A percentile compares a stretch with the other conserved stretches of the same genome.
phyloP scores from a whole-genome alignment of 352 stramenopile genomes.

The Blastocystis sp. region DNA sequence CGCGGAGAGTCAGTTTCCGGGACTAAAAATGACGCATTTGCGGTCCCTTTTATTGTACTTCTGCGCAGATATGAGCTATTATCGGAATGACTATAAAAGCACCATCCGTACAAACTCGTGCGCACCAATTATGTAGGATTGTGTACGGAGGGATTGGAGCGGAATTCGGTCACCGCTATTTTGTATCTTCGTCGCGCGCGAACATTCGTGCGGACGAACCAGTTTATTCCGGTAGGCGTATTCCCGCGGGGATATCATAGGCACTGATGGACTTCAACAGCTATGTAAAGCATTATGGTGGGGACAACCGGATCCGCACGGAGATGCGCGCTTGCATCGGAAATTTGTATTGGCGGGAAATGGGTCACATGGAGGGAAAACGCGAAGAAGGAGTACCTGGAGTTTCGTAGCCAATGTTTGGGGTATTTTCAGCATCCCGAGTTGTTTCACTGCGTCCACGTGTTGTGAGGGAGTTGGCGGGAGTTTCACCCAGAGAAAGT shows the following conservation, averaged over 20 bases:
- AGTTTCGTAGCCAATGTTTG: neutral
- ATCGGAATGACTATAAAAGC: neutral
- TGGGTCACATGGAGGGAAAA: neutral
- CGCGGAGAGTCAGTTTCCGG: neutral
- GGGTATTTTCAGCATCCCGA: neutral
- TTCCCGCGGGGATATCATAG: neutral
- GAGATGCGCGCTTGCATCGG: neutral
- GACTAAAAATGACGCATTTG: neutral
- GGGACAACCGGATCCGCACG: neutral
- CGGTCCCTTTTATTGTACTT: neutral
- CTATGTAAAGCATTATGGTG: neutral
- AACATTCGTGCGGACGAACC: neutral
- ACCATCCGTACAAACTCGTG: neutral
- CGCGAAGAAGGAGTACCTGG: slow-evolving; percentile 31
- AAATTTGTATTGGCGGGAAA: neutral
- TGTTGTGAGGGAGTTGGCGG: neutral
- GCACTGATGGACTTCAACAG: slow-evolving; percentile 13
- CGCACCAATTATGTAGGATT: neutral
- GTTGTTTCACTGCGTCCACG: neutral
- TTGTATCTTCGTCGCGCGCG: slow-evolving; percentile 5
- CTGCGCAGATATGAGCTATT: slow-evolving; percentile 37
- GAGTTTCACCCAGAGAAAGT: neutral
- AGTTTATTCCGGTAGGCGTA: slow-evolving; percentile 10
- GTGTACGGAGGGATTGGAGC: neutral
- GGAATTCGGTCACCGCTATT: neutral